Evolutionary conservation across 2,329 filamentous ascomycete species (phyloP).

Genomic region (Aspergillus pseudotamarii): DNA sequence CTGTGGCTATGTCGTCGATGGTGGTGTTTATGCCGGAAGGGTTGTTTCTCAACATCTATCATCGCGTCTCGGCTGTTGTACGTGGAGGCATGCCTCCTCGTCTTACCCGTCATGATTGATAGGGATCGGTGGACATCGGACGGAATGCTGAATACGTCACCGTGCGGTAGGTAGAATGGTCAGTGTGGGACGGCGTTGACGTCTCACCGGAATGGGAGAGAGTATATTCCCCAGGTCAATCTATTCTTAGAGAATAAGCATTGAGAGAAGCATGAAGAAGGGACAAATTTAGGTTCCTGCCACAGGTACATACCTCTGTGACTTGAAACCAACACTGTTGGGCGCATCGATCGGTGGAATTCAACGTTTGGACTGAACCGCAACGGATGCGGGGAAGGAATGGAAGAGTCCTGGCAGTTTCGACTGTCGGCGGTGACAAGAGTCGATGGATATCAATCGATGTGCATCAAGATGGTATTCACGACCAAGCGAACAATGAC

Average conservation of each 20-base stretch:
- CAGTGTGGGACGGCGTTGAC: constrained; percentile 12
- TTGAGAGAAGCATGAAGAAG: background rate
- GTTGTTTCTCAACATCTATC: constrained; percentile 40
- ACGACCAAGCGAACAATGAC: background rate
- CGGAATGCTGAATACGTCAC: constrained; percentile 12
- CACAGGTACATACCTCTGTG: background rate
- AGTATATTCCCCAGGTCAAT: background rate
- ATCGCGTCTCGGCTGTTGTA: constrained; percentile 26
- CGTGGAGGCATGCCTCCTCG: constrained; percentile 33
- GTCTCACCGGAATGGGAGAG: constrained; percentile 2
- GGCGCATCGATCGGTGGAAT: background rate
- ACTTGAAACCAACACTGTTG: background rate
- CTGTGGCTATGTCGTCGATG: constrained; percentile 27
- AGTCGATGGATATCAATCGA: background rate
- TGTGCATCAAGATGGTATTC: background rate
- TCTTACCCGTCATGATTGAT: constrained; percentile 34
- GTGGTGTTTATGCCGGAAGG: constrained; percentile 24
- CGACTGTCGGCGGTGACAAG: background rate
- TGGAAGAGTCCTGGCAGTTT: background rate
- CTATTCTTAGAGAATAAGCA: background rate
- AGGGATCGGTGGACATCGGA: constrained; percentile 26
- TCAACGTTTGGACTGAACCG: background rate
- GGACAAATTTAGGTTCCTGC: background rate
- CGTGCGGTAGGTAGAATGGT: constrained; percentile 3
- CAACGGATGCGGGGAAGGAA: background rate